Base-by-base conservation (phyloP, 106 monocot species). In the Dioscorea dumetorum region DNA sequence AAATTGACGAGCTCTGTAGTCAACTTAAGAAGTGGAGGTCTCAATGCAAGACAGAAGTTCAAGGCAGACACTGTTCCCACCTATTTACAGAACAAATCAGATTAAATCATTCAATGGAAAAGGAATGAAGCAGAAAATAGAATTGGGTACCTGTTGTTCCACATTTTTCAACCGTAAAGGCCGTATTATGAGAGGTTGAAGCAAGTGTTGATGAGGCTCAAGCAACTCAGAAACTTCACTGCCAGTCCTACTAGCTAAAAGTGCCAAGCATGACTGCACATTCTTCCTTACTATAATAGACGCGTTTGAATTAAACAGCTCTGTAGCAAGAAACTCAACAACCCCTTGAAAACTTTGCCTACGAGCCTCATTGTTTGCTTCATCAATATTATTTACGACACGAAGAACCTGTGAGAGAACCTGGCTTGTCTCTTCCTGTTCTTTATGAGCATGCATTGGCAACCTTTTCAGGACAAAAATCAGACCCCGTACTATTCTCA, bases 181-280 rank as follows among this genome's bases (percentile, higher is more conserved):
- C 51, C 99, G 77, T 63, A 79, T 69, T 63, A 99, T 90, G 17
- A 99, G 93, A 79, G 99, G 99, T 63, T 93, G 89, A 79, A 99
- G 87, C 51, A 99, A 67, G 48, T 93, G 93, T n/a, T 70, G 79
- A 59, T 93, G 93, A 22, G 82, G 72, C 41, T 99, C 99, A 72
- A 99, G 93, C 73, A 99, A 80, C 79, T 99, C 99, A 69, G 99
- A 84, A 4, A 99, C 90, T 72, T 99, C 99, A 79, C 99, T 93
- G 35, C 99, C 99, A 34, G 90, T 99, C 72, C 99, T 83, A 70
- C 85, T 99, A 56, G 99, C 99, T 56, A 99, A 82, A 60, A 99
- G 87, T 48, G 87, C 70, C 70, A 99, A 79, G 67, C 89, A 99
- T 22, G 93, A 90, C 62, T 93, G 99, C 23, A 99, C 99, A 62